These are phyloP conservation scores for Rhizopogon sp. DNA, from an alignment of 768 basidiomycete species.

Conservation along the genomic window DNA sequence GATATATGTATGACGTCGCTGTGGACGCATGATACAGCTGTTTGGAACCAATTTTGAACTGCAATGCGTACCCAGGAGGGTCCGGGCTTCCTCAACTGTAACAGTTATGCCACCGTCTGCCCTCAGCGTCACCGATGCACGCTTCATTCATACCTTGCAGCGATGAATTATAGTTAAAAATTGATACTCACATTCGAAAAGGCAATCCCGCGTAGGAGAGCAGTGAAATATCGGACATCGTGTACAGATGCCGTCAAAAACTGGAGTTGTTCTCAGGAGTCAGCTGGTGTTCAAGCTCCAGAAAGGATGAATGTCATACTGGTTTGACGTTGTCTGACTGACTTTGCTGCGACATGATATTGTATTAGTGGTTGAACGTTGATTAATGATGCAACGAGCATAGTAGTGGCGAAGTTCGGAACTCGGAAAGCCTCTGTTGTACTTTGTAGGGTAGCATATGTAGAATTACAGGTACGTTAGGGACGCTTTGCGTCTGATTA, in stretches of 20 bases:
- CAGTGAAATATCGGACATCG: conserved; percentile 78
- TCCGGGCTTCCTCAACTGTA: conserved; percentile 80
- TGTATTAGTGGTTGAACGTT: no score
- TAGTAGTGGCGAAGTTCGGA: no score
- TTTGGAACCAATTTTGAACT: conserved; percentile 3
- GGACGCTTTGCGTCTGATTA: no score
- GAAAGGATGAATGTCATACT: conserved; percentile 10
- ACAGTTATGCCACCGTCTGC: conserved; percentile 62
- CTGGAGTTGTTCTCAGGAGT: conserved; percentile 15
- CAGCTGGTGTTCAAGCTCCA: not conserved
- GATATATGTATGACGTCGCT: conserved; percentile 84
- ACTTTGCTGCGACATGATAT: conserved; percentile 10
- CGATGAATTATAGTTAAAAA: not conserved
- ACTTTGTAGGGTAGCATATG: no score
- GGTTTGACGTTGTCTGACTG: conserved; percentile 17
- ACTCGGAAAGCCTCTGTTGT: no score
- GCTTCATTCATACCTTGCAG: conserved; percentile 33
- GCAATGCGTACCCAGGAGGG: conserved; percentile 59
- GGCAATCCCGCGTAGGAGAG: conserved; percentile 76
- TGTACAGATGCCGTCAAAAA: conserved; percentile 70
- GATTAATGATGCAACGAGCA: no score
- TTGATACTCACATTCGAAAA: conserved; percentile 63
- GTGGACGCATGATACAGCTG: not conserved
- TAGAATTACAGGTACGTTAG: no score
- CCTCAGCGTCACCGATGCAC: conserved; percentile 71